Evolutionary conservation across 176 grass and related monocot genomes (phyloP), one percentile per base, ranked within the genome.

Genomic region (Tillandsia fasciculata): DNA sequence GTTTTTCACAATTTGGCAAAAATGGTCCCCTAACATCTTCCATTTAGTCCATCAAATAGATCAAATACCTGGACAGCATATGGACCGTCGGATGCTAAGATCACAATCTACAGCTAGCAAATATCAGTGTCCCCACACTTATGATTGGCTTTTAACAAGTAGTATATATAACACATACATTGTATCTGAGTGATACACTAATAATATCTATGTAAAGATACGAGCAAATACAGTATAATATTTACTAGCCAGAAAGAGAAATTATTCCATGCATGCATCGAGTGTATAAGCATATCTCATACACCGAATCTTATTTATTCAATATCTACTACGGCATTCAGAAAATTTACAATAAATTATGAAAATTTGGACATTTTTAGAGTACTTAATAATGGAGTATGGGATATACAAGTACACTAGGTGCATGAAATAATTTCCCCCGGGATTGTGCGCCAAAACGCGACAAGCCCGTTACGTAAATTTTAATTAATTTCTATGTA

Each of bases 81-180:
- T 10, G 12, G 63, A 15, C 75, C 65, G 75, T 77, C 2, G 26
- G 65, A 69, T 67, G 0, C 29, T 69, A 69, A 68, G 59, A 48
- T 27, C 65, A 28, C 1, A 77, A 77, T 70, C 64, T 23, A 10
- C 2, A 58, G 20, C 20, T 20, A 20, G 63, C 24, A 77, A 53
- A 77, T 70, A 70, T 77, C 61, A 49, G 29, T 61, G 75, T 77
- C 65, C 33, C 33, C 67, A 52, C 52, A 58, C 53, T 74, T 24
- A 73, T 78, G 52, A 71, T 71, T 81, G 73, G 15, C 13, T 49
- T 10, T 8, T 18, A 76, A 65, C 4, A 47, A 11, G 54, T 69
- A 2, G 50, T 24, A 24, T 24, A 24, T 24, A 24, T 24, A 24
- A 24, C 24, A 24, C 49, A 53, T 76, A 67, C 67, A 51, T 17